Percentiles rank a stretch among this genome's conserved stretches.
These are phyloP conservation scores for Panellus pusillus DNA, from an alignment of 768 basidiomycete species.

Conservation along the genomic window DNA sequence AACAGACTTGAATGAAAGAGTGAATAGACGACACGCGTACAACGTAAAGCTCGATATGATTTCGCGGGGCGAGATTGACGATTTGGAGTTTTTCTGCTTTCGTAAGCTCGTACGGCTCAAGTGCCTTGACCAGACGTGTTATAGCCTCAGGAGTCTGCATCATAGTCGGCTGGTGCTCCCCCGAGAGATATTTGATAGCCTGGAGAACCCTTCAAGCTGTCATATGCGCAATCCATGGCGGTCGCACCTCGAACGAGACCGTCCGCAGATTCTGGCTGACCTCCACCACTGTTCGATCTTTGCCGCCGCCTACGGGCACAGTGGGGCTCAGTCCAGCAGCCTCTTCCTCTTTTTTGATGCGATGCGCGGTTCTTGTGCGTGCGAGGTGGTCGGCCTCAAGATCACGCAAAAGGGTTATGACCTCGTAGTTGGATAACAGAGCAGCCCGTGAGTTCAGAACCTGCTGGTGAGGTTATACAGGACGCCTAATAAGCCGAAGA, in stretches of 20 bases:
- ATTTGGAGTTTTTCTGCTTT: constrained; percentile 92
- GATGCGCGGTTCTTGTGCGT: constrained; percentile 65
- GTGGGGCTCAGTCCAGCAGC: constrained; percentile 34
- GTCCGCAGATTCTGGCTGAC: constrained; percentile 82
- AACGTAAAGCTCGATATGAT: constrained; percentile 84
- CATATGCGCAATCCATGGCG: neutral
- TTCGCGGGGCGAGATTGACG: constrained; percentile 84
- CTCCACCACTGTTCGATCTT: constrained; percentile 46
- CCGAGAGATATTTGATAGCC: constrained; percentile 85
- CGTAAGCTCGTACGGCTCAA: constrained; percentile 72
- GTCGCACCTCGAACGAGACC: constrained; percentile 76
- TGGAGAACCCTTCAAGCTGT: constrained; percentile 30
- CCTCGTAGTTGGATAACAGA: constrained; percentile 89
- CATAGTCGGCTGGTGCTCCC: constrained; percentile 67
- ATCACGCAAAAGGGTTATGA: constrained; percentile 72
- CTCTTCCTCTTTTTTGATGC: constrained; percentile 79
- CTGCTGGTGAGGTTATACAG: constrained; percentile 35
- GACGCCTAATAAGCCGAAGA: neutral
- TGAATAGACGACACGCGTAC: constrained; percentile 45
- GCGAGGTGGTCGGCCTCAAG: constrained; percentile 74
- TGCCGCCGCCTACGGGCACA: constrained; percentile 25
- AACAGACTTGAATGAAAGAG: neutral
- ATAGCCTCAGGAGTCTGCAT: constrained; percentile 68
- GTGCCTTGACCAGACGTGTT: constrained; percentile 60
- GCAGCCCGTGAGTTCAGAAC: constrained; percentile 70